Conservation (phyloP, 805 yeast genomes). For the Pichia nanzhaoensis region DNA sequence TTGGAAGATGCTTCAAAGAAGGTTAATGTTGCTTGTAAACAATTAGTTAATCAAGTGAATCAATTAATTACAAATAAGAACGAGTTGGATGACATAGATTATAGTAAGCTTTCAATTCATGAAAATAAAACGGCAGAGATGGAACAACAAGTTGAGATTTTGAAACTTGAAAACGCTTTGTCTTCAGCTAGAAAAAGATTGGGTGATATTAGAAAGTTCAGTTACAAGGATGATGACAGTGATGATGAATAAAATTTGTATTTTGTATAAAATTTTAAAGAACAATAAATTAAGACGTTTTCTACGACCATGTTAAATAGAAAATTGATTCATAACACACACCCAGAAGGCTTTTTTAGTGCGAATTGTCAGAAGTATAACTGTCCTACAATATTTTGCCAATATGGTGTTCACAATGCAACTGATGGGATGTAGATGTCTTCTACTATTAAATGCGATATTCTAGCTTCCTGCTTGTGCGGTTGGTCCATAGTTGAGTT, state of each 20-base stretch:
- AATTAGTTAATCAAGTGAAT: conserved; percentile 57
- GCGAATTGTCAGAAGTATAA: too few species aligned
- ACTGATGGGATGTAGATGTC: conserved; percentile 9
- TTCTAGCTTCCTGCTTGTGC: conserved; percentile 7
- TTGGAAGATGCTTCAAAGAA: conserved; percentile 62
- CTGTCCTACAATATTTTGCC: not conserved
- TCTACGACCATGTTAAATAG: too few species aligned
- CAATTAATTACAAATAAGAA: conserved; percentile 24
- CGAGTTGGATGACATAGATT: conserved; percentile 45
- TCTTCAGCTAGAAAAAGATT: conserved; percentile 67
- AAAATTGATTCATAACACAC: too few species aligned
- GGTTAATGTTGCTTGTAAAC: conserved; percentile 71
- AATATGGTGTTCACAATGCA: not conserved
- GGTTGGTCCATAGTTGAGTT: not conserved
- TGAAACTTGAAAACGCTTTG: conserved; percentile 73
- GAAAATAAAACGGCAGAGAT: conserved; percentile 81
- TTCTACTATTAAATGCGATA: conserved; percentile 19
- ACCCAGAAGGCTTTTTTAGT: too few species aligned
- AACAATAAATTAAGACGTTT: not conserved
- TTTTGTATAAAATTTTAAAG: not conserved
- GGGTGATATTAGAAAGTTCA: conserved; percentile 76
- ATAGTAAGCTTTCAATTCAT: conserved; percentile 59
- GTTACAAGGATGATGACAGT: conserved; percentile 55
- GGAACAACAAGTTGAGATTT: conserved; percentile 90
- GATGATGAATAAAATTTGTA: conserved; percentile 37